Conservation (phyloP, 179 eudicot species). For the Silene vulgaris region DNA sequence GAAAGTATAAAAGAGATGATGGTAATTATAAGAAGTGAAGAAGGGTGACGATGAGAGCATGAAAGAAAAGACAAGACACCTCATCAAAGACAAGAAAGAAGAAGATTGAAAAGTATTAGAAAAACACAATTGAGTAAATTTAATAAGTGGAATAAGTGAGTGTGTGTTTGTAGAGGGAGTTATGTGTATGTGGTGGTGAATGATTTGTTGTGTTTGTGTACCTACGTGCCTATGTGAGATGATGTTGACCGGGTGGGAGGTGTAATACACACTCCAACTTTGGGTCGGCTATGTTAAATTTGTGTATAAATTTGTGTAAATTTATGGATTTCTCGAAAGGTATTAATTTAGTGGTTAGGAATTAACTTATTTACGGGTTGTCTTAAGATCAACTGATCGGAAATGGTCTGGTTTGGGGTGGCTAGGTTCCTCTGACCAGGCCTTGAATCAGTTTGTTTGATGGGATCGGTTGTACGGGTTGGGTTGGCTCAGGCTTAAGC, state of each 20-base stretch:
- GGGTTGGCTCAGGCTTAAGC: no score
- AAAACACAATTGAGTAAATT: not conserved
- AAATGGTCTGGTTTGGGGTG: no score
- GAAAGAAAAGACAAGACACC: slow-evolving; percentile 14
- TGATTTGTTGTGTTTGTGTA: slow-evolving; percentile 10
- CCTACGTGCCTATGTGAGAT: slow-evolving; percentile 8
- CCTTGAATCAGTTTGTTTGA: no score
- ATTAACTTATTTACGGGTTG: no score
- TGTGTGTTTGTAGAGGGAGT: not conserved
- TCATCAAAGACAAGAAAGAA: slow-evolving; percentile 11
- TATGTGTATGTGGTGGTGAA: slow-evolving; percentile 6
- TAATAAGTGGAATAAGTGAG: not conserved
- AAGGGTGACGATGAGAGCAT: slow-evolving; percentile 11
- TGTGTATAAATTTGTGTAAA: no score
- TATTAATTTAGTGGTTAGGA: no score
- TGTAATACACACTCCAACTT: not conserved
- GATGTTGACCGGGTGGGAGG: not conserved
- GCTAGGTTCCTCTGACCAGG: no score
- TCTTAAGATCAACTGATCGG: no score
- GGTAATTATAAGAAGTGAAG: not conserved
- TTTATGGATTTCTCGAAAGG: no score
- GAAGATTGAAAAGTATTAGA: not conserved
- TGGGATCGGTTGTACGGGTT: no score
- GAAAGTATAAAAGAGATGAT: not conserved
- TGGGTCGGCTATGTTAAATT: no score